Evolutionary conservation across 495 filamentous ascomycete genomes (phyloP).

Genomic region (Hypoxylon rickii): DNA sequence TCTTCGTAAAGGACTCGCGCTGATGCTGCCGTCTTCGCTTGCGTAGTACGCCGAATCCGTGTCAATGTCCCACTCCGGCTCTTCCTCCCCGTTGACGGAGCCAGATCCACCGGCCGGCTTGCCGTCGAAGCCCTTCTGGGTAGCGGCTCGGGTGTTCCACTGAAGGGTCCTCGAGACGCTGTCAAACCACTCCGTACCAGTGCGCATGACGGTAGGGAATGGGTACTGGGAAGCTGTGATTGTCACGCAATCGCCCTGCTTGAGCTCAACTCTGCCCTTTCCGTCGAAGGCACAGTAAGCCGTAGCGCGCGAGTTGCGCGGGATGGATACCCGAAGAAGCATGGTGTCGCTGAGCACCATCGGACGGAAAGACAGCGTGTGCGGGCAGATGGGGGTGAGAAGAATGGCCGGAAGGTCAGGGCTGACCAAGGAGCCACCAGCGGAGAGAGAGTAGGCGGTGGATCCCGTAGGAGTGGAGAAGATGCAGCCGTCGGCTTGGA

Average conservation of each 20-base stretch:
- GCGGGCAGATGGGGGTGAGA: conserved; percentile 95
- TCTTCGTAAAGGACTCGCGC: conserved; percentile 68
- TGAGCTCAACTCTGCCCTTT: conserved; percentile 89
- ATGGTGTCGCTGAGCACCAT: conserved; percentile 98
- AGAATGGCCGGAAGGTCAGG: conserved; percentile 97
- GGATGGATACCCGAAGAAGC: conserved; percentile 84
- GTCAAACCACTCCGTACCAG: conserved; percentile 89
- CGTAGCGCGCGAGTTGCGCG: conserved; percentile 79
- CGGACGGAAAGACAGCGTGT: conserved; percentile 93
- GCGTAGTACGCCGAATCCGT: conserved; percentile 71
- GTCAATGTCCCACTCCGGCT: conserved; percentile 80
- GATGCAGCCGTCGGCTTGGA: conserved; percentile 96
- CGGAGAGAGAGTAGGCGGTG: conserved; percentile 94
- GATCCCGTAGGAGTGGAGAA: conserved; percentile 95
- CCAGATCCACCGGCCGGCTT: conserved; percentile 36
- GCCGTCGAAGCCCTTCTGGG: conserved; percentile 79
- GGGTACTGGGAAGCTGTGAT: conserved; percentile 94
- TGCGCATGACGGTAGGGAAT: conserved; percentile 88
- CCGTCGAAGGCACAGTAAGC: conserved; percentile 97
- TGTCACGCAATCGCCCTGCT: conserved; percentile 90
- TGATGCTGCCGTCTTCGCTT: conserved; percentile 63
- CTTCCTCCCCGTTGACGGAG: conserved; percentile 50
- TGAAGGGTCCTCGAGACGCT: conserved; percentile 85
- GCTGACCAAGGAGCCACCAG: conserved; percentile 93
- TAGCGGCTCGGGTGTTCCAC: conserved; percentile 88